Base-by-base conservation (phyloP, 1,139 yeast species). In the Pichia sp. region DNA sequence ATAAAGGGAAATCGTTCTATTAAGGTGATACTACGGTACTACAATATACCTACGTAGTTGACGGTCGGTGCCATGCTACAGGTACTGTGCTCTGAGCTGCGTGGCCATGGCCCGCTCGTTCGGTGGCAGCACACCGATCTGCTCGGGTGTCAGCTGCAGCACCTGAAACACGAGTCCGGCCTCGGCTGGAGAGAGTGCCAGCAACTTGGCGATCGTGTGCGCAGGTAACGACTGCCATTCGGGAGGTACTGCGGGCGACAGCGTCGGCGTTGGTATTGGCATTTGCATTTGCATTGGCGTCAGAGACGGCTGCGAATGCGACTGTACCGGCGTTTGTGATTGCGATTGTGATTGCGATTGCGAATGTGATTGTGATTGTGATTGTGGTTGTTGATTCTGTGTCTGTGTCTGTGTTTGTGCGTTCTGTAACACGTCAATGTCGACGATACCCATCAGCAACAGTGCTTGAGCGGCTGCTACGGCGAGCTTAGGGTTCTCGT, bases 361-460 rank as follows among this genome's bases (percentile, higher is more conserved):
- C 13, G 42, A 60, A 64, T 5, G 66, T 30, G 27, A 10, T 13
- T 22, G 5, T n/a, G 35, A 6, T 15, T 24, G 24, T 34, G 39
- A 7, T 4, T 29, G 17, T 18, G 32, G 13, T 13, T 27, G 12
- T 22, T 14, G 20, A 10, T 10, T n/a, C 7, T 9, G 27, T 33
- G 42, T 13, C 33, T 44, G 16, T 22, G 43, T 31, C 22, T 32
- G 39, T 17, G 27, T 29, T 48, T 62, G 52, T 5, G 69, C 66
- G 30, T 63, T 72, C 25, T 68, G 65, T 20, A 81, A 74, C 15
- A 78, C 80, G 28, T 74, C 77, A 28, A 69, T 66, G 53, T 80
- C 83, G 22, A 81, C 73, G 33, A 81, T 66, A 1, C 91, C 93
- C 88, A 81, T 80, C 32, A 79, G 63, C n/a, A 81, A 56, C 43